Percentiles rank a stretch among this genome's conserved stretches.
Conservation (phyloP, 192 early-diverging fungal genomes). For the Geranomyces michiganensis region DNA sequence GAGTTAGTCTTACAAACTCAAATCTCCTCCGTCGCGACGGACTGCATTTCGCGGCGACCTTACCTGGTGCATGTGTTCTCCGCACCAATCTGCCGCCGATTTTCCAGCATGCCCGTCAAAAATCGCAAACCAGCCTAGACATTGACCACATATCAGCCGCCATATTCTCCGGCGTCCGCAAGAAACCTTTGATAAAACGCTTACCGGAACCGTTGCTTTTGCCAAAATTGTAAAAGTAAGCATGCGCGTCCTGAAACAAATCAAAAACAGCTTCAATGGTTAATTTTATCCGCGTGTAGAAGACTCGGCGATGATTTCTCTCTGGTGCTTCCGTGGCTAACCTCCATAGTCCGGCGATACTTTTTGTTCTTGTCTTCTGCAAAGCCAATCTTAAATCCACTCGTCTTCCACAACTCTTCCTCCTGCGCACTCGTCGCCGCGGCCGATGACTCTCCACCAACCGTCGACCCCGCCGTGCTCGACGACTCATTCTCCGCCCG, state of each 20-base stretch:
- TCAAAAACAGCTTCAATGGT: too few relatives aligned
- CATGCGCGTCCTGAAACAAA: constrained; percentile 85
- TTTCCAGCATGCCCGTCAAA: constrained; percentile 98
- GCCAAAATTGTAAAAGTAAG: constrained; percentile 80
- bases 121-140: constrained; percentile 82
- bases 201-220: constrained; percentile 70
- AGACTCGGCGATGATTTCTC: too few relatives aligned
- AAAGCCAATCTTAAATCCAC: constrained; percentile 71
- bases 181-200: too few relatives aligned
- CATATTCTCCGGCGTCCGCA: neutral
- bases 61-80: constrained; percentile 81
- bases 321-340: constrained; percentile 15
- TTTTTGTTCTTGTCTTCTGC: constrained; percentile 87
- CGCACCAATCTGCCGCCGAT: constrained; percentile 95
- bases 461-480: neutral
- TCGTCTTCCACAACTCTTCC: constrained; percentile 2
- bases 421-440: constrained; percentile 4
- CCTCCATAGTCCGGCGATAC: constrained; percentile 94
- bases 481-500: neutral
- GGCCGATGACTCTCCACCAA: neutral
- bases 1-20: too few relatives aligned
- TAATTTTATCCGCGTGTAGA: too few relatives aligned
- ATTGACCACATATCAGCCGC: constrained; percentile 7
- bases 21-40: too few relatives aligned
- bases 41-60: too few relatives aligned